Evolutionary conservation across 305 asterid species (phyloP).

Genomic region (Solanum hybrid): DNA sequence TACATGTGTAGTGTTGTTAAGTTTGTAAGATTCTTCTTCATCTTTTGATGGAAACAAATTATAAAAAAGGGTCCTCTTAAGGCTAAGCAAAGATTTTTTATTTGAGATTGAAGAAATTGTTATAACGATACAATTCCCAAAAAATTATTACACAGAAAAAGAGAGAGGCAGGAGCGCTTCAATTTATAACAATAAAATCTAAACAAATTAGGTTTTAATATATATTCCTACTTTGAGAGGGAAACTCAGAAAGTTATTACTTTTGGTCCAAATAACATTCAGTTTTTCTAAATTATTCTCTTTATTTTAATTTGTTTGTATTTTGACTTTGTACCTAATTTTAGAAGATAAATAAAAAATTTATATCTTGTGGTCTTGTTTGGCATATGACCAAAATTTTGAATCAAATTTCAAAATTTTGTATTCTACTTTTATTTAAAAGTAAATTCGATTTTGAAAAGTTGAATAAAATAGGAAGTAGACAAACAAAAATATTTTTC

Average conservation of each 20-base stretch:
- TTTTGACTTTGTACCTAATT: neutral
- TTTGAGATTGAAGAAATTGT: no score
- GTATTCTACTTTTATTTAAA: neutral
- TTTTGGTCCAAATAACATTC: neutral
- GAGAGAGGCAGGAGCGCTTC: neutral
- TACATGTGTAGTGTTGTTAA: no score
- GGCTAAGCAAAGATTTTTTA: no score
- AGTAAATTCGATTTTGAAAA: neutral
- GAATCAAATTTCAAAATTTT: neutral
- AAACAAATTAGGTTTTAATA: neutral
- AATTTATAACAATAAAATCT: neutral
- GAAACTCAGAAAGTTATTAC: neutral
- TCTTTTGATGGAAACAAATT: no score
- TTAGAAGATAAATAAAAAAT: neutral
- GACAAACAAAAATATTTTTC: neutral
- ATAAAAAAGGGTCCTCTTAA: no score
- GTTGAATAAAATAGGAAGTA: neutral
- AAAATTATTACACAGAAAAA: neutral
- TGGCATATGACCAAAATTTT: neutral
- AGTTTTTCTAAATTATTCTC: neutral
- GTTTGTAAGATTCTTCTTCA: no score
- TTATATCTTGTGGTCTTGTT: neutral
- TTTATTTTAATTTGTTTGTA: neutral
- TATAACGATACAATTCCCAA: no score
- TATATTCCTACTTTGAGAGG: neutral